A percentile compares a stretch with the other conserved stretches of the same genome.
phyloP scores from a whole-genome alignment of 2,329 filamentous ascomycete species.

The Clonostachys solani region DNA sequence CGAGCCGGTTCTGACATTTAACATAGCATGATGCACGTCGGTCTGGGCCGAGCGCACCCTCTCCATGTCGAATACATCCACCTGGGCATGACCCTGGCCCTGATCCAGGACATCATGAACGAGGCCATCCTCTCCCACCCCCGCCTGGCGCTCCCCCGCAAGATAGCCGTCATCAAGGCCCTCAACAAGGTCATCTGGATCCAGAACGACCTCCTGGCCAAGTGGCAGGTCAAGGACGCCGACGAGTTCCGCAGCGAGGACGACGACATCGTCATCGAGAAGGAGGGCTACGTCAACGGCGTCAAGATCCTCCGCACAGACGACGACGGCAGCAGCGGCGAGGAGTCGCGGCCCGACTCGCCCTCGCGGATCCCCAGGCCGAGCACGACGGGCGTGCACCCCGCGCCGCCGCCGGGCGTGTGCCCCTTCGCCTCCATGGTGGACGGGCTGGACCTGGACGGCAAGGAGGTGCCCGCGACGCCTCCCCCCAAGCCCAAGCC shows the following conservation, averaged over 20 bases:
- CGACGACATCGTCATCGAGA: conserved; percentile 46
- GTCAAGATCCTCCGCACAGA: conserved; percentile 44
- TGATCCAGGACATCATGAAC: conserved; percentile 73
- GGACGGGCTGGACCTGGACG: too few relatives aligned
- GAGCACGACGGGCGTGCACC: too few relatives aligned
- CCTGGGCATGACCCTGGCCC: conserved; percentile 66
- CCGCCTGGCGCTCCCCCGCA: conserved; percentile 59
- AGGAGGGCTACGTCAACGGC: conserved; percentile 61
- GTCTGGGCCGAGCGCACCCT: conserved; percentile 65
- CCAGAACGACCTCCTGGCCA: conserved; percentile 82
- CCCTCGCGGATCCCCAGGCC: conserved; percentile 9
- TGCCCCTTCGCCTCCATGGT: too few relatives aligned
- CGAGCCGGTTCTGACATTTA: neutral
- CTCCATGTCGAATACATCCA: conserved; percentile 80
- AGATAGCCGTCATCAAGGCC: conserved; percentile 71
- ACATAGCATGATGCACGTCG: conserved; percentile 72
- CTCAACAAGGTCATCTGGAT: conserved; percentile 83
- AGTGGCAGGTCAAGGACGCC: conserved; percentile 71
- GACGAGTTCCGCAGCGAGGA: conserved; percentile 50
- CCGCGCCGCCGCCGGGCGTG: too few relatives aligned
- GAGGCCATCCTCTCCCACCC: conserved; percentile 74
- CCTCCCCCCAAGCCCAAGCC: too few relatives aligned
- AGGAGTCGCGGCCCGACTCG: conserved; percentile 5
- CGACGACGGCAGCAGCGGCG: conserved; percentile 24
- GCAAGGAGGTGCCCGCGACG: too few relatives aligned